Base-by-base conservation (phyloP, 169 alveolate species). In the Cryptosporidium felis region DNA sequence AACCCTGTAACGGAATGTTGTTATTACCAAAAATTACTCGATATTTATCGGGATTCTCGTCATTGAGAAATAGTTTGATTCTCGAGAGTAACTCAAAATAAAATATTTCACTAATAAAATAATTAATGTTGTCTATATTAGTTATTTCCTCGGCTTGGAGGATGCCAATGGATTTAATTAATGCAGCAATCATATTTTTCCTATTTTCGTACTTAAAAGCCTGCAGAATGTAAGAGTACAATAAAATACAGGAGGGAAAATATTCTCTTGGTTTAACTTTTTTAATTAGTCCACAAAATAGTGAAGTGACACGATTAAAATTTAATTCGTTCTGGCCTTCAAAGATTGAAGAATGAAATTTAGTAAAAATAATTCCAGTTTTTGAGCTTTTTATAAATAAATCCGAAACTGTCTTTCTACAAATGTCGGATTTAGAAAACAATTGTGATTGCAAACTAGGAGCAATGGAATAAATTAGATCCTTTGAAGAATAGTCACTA, bases 201-300 rank as follows among this genome's bases (percentile, higher is more conserved):
- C 32, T 38, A 9, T 28, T 8, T 21, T 56, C 63, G 14, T n/a
- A 23, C 10, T 56, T 23, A 26, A 9, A 30, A 12, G 23, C 1
- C n/a, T 56, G 26, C 23, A 10, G 26, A 38, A 65, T n/a, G 23
- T 65, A 65, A 32, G 12, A 44, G n/a, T 45, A 65, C 1, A 65
- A 4, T 32, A 65, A 44, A 26, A 65, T 30, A 65, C 45, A 28
- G 23, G 62, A 65, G 5, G 62, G 36, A 44, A 6, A 0, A 36
- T 65, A 65, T 28, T 65, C 81, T 47, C 81, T 65, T 0, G 62
- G 62, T 28, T 45, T 38, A 8, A 65, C n/a, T 14, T 3, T 34
- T 21, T 47, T 45, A 18, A 32, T n/a, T 32, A 28, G 34, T 44
- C 32, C 23, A 10, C 30, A 28, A 1, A 65, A n/a, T 5, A 65